Conservation (phyloP, 176 grass and related monocot species). For the Triticum monococcum region DNA sequence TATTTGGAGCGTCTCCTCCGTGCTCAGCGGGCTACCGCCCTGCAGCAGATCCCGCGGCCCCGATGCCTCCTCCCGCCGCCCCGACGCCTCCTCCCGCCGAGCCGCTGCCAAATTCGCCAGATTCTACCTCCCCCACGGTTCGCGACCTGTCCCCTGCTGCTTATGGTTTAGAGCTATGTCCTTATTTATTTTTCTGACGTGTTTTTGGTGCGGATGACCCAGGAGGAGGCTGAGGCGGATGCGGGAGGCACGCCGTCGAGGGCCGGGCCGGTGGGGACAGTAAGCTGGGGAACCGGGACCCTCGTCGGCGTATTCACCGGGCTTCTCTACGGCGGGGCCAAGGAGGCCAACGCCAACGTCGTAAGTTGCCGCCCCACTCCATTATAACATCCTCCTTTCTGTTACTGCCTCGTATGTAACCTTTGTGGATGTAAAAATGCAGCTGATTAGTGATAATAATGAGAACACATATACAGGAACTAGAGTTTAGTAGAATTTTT, state of each 20-base stretch:
- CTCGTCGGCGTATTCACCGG: conserved; percentile 79
- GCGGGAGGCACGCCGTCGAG: neutral
- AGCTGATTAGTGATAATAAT: neutral
- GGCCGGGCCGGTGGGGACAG: conserved; percentile 29
- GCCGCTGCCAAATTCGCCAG: neutral
- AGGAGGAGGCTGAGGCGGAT: conserved; percentile 28
- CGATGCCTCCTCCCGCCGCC: neutral
- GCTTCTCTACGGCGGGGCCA: conserved; percentile 82
- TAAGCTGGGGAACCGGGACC: conserved; percentile 78
- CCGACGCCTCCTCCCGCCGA: conserved; percentile 16
- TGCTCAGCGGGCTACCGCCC: neutral
- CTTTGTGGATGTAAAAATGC: neutral
- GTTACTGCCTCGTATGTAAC: neutral
- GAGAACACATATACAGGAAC: neutral
- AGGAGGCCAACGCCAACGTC: conserved; percentile 67
- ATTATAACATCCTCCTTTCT: neutral
- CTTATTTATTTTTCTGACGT: neutral
- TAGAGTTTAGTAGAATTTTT: neutral
- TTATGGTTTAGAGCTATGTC: neutral
- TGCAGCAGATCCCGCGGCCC: neutral
- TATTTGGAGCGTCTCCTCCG: neutral
- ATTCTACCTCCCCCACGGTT: conserved; percentile 7
- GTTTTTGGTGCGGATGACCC: conserved; percentile 18
- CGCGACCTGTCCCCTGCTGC: neutral
- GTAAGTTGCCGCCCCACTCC: conserved; percentile 46